Base-by-base conservation (phyloP, 306 rosid genomes). In the Comarum palustre region DNA sequence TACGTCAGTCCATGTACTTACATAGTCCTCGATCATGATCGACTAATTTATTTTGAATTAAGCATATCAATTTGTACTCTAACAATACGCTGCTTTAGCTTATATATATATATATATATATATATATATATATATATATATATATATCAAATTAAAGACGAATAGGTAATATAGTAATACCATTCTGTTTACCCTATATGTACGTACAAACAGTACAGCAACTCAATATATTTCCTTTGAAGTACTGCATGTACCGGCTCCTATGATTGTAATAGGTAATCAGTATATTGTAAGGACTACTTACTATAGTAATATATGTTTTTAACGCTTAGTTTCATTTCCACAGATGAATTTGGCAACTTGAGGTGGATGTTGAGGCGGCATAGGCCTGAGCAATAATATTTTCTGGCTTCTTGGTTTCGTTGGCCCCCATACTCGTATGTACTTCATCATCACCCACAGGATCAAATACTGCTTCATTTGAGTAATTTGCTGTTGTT, bases 331-430 rank as follows among this genome's bases (percentile, higher is more conserved):
- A 9, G 6, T 27, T 77, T 88, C 86, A 90, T 78, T 92, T 90
- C 96, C 98, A 92, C 24, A 85, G 81, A 73, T 90, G 92, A 80
- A 81, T 81, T 43, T 82, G 94, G 86, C 86, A 85, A 69, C 85
- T 81, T 72, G 90, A 85, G 81, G 85, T 81, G 32, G 96, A 87
- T 6, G 85, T 86, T 24, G 88, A 82, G 38, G 82, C 90, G 25
- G 84, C 88, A 69, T 79, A 84, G 43, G 86, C 93, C 68, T 84
- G 83, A 2, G 60, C 68, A 14, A 65, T 7, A 38, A 4, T 36
- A 70, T 51, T 77, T 68, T 85, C 85, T 1, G 70, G 58, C 75
- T 84, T 85, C 38, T 74, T 79, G 36, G 82, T 63, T 31, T 73
- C 86, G 31, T 69, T 78, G 69, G 81, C 68, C 11, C 78, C 81